Evolutionary conservation across 768 basidiomycete species (phyloP).

Genomic region (Pleurotus djamor): DNA sequence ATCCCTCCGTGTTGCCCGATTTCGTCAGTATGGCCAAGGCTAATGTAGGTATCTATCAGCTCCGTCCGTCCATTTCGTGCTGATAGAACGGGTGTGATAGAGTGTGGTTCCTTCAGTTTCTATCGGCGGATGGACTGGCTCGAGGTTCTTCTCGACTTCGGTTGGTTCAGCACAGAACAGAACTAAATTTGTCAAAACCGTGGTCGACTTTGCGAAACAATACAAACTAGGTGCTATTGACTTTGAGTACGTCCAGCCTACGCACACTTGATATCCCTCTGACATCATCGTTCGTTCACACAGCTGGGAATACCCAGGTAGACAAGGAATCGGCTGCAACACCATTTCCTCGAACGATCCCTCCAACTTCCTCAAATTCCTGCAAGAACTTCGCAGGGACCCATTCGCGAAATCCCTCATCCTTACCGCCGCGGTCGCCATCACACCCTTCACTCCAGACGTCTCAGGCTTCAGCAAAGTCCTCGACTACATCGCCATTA

Average conservation of each 20-base stretch:
- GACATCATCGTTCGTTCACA: not conserved
- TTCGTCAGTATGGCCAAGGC: conserved; percentile 51
- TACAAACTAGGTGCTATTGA: conserved; percentile 44
- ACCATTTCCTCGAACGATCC: conserved; percentile 57
- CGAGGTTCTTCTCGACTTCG: conserved; percentile 43
- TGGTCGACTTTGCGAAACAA: conserved; percentile 30
- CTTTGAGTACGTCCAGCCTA: conserved; percentile 11
- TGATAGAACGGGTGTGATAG: conserved; percentile 16
- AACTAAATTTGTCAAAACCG: conserved; percentile 42
- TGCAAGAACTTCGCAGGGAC: conserved; percentile 61
- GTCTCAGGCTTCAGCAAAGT: conserved; percentile 71
- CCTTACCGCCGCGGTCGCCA: conserved; percentile 46
- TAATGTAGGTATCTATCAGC: conserved; percentile 24
- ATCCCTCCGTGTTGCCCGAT: conserved; percentile 44
- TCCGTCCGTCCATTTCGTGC: too few relatives aligned
- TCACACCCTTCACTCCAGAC: conserved; percentile 46
- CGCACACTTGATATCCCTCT: not conserved
- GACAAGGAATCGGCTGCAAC: conserved; percentile 72
- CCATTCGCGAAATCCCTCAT: conserved; percentile 51
- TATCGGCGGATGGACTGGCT: conserved; percentile 53
- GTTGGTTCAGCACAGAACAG: conserved; percentile 42
- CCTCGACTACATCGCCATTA: conserved; percentile 53
- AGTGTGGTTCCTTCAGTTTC: conserved; percentile 37
- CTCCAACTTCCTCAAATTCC: conserved; percentile 74
- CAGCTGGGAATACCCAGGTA: conserved; percentile 83